phyloP scores from a whole-genome alignment of 1,139 yeast genomes.

The Meyerozyma carpophila region DNA sequence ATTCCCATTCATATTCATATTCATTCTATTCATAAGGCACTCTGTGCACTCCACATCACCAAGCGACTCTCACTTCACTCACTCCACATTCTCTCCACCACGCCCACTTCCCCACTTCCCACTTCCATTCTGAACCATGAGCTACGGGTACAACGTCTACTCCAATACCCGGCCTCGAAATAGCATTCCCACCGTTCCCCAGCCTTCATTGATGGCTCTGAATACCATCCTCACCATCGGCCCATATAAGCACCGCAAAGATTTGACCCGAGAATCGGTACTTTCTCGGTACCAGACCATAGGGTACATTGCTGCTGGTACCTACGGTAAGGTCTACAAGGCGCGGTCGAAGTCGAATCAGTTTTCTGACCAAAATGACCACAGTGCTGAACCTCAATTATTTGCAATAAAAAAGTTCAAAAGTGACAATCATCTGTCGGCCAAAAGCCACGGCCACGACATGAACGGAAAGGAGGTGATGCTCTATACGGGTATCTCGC shows the following conservation, averaged over 20 bases:
- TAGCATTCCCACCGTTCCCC: slow-evolving; percentile 21
- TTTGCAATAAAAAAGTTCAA: slow-evolving; percentile 94
- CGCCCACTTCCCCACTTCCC: background rate
- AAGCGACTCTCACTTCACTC: background rate
- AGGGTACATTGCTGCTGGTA: slow-evolving; percentile 98
- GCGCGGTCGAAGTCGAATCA: slow-evolving; percentile 50
- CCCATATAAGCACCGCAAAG: slow-evolving; percentile 71
- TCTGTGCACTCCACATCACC: background rate
- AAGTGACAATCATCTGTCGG: slow-evolving; percentile 67
- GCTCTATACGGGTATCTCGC: slow-evolving; percentile 93
- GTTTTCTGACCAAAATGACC: slow-evolving; percentile 3
- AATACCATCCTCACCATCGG: slow-evolving; percentile 65
- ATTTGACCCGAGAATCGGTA: slow-evolving; percentile 63
- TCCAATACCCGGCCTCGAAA: background rate
- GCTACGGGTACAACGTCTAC: background rate
- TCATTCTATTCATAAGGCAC: too few relatives aligned
- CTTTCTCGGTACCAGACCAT: slow-evolving; percentile 77
- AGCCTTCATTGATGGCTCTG: slow-evolving; percentile 56
- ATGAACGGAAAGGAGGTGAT: slow-evolving; percentile 67
- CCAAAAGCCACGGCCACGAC: slow-evolving; percentile 31
- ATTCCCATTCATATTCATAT: too few relatives aligned
- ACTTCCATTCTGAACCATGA: background rate
- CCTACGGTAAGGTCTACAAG: slow-evolving; percentile 95
- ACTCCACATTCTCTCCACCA: background rate
- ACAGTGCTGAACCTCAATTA: slow-evolving; percentile 18